Evolutionary conservation across 2,329 filamentous ascomycete genomes (phyloP), one percentile per base, ranked within the genome.

Genomic region (Purpureocillium takamizusanense): DNA sequence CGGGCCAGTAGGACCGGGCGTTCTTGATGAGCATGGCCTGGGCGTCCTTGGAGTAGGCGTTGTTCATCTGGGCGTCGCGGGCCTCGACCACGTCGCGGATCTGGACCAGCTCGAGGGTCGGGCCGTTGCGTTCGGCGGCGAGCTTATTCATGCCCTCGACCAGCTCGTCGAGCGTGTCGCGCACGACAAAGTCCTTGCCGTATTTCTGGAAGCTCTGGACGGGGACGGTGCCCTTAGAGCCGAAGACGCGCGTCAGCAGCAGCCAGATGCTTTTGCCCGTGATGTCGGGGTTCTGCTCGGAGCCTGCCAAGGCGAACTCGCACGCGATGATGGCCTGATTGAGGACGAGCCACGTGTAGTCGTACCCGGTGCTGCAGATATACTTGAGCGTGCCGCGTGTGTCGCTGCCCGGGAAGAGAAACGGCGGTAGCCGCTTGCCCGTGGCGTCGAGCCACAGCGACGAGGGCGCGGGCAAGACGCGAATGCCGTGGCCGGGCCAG

Each of bases 341-440:
- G 3, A 76, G 64, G 39, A 80, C 65, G 57, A 80, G 80, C 76
- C 76, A 80, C 2, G 69, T 70, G 59, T 80, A 80, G 52, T 78
- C 74, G 56, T 77, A 70, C 1, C 76, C 76, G 0, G 76, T 79
- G 45, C 54, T 57, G 61, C 74, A 76, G 43, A 80, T 79, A 49
- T 78, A 57, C 56, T 70, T 70, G 13, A 80, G 63, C 2, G 76
- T 79, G 1, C 60, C 69, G 4, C 78, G 56, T 0, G 75, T 80
- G 50, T 79, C 76, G 25, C 63, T 60, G 1, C 76, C 76, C 0
- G 76, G 76, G 53, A 63, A 79, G 1, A 78, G 58, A 42, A 68
- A 70, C 0, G 73, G 67, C 0, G 76, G 76, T 0, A 80, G 59
- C 3, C 76, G 62, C 48, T 75, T 73, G 38, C 76, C 76, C 0